A percentile compares a stretch with the other conserved stretches of the same genome.
These are phyloP conservation scores for Diaporthe sp. DNA, from an alignment of 2,329 filamentous ascomycete genomes.

Conservation along the genomic window DNA sequence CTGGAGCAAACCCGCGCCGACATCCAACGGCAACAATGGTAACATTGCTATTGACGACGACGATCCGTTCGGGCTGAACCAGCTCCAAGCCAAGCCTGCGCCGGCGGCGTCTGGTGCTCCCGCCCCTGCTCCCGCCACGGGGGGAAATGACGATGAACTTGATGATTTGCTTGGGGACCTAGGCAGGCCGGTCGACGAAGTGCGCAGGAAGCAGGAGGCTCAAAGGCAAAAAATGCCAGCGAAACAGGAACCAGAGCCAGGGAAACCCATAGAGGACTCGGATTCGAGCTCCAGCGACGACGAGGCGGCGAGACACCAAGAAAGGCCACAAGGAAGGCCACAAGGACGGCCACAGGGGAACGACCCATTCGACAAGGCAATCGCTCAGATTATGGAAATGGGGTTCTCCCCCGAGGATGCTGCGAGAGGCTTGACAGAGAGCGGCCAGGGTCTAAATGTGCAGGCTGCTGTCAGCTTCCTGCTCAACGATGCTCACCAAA, in stretches of 20 bases:
- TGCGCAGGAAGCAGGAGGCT: conserved; percentile 60
- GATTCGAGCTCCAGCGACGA: conserved; percentile 64
- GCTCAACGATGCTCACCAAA: conserved; percentile 89
- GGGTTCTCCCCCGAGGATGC: conserved; percentile 91
- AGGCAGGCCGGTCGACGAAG: conserved; percentile 74
- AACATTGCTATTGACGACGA: conserved; percentile 74
- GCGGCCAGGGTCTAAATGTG: conserved; percentile 83
- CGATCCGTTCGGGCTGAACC: conserved; percentile 86
- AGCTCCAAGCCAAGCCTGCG: conserved; percentile 64
- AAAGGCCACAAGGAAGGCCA: conserved; percentile 39
- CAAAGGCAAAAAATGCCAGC: conserved; percentile 30
- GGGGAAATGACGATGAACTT: conserved; percentile 61
- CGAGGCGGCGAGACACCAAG: conserved; percentile 41
- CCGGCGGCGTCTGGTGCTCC: conserved; percentile 45
- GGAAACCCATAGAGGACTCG: conserved; percentile 68
- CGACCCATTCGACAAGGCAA: conserved; percentile 81
- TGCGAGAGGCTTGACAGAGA: conserved; percentile 83
- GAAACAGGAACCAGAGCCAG: conserved; percentile 62
- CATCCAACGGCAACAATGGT: conserved; percentile 47
- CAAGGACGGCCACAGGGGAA: conserved; percentile 54
- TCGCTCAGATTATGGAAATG: conserved; percentile 94
- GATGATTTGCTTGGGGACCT: conserved; percentile 77
- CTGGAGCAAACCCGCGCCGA: conserved; percentile 59
- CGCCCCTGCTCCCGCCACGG: conserved; percentile 48
- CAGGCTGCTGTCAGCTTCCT: conserved; percentile 92